Evolutionary conservation across 2,329 filamentous ascomycete genomes (phyloP), one percentile per base, ranked within the genome.

Genomic region (Phaeosphaeriaceae sp.): DNA sequence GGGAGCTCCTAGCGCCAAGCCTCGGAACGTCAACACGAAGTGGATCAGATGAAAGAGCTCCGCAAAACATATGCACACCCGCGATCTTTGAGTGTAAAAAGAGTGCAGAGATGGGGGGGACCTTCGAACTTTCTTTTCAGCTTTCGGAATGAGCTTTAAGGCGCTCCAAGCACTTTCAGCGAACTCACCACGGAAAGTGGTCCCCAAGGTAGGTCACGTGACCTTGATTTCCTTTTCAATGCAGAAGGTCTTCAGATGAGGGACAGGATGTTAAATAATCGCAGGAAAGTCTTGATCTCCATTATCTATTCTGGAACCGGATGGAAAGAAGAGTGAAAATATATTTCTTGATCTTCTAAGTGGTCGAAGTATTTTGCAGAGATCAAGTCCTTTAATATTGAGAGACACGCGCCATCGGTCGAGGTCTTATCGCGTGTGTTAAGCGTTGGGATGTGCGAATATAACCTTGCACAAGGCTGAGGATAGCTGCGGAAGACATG

Each of bases 311-410:
- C n/a, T n/a, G n/a, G n/a, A n/a, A n/a, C n/a, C n/a, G n/a, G n/a
- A n/a, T n/a, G n/a, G n/a, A n/a, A n/a, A n/a, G n/a, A n/a, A n/a
- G n/a, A n/a, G n/a, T n/a, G n/a, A n/a, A n/a, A n/a, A n/a, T n/a
- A n/a, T n/a, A n/a, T n/a, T n/a, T n/a, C n/a, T n/a, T n/a, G n/a
- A n/a, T n/a, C n/a, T n/a, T n/a, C n/a, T n/a, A n/a, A n/a, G n/a
- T n/a, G n/a, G n/a, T n/a, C n/a, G n/a, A n/a, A n/a, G n/a, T n/a
- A n/a, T 24, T 27, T 9, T 27, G 25, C 9, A 27, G 25, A n/a
- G n/a, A 64, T 63, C 70, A 63, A 69, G 66, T 72, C 73, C 70
- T 74, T 72, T 71, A 77, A 76, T 75, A 72, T 76, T 76, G 75
- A 77, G 72, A 67, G 67, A 68, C 71, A 73, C 67, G 71, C 72